phyloP scores from a whole-genome alignment of 2,329 filamentous ascomycete genomes.

The Huntiella omanensis region DNA sequence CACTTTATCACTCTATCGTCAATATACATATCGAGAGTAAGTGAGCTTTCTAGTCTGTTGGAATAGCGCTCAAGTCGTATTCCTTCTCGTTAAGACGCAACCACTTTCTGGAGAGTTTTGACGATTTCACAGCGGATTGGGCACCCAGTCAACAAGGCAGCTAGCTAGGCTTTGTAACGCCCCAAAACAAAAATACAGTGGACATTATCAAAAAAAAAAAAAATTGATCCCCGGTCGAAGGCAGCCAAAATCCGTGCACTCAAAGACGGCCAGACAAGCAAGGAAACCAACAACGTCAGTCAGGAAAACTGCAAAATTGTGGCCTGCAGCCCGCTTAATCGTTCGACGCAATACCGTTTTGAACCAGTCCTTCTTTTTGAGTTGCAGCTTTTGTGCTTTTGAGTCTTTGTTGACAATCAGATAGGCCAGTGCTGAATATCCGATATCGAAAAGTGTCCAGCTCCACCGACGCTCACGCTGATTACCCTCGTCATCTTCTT shows the following conservation, averaged over 20 bases:
- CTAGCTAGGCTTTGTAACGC: no score
- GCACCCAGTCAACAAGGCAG: no score
- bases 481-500: background rate
- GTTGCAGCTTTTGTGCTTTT: background rate
- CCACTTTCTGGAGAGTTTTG: slow-evolving; percentile 3
- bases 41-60: no score
- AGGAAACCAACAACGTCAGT: no score
- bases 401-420: background rate
- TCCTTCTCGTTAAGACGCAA: slow-evolving; percentile 4
- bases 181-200: no score
- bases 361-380: background rate
- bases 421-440: no score
- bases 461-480: no score
- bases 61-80: no score
- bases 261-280: background rate
- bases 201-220: background rate
- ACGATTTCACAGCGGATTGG: background rate
- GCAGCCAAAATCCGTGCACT: background rate
- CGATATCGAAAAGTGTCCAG: no score
- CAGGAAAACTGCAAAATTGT: background rate
- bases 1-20: no score
- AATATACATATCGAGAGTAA: no score
- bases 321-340: background rate
- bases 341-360: no score
- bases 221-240: slow-evolving; percentile 2